Evolutionary conservation across 192 early-diverging fungal species (phyloP).

Genomic region (Pecoramyces ruminantium): DNA sequence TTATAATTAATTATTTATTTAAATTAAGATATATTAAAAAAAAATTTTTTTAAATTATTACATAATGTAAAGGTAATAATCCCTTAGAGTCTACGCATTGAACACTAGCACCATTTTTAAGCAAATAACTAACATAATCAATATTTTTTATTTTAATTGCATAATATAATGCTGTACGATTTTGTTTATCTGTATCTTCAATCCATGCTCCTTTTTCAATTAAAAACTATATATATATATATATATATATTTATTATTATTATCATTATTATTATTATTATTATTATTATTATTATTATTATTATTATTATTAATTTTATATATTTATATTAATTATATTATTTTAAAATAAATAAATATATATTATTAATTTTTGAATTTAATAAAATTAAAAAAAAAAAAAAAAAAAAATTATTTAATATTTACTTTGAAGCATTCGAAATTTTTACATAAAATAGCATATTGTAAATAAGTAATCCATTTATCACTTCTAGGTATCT

Average conservation of each 20-base stretch:
- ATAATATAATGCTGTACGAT: neutral
- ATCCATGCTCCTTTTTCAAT: neutral
- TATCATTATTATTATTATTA: neutral
- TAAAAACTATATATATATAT: neutral
- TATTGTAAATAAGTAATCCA: neutral
- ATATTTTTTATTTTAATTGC: neutral
- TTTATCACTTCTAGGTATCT: neutral
- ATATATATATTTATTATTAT: neutral
- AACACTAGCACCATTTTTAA: neutral
- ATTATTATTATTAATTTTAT: too few relatives aligned
- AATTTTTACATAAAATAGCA: neutral
- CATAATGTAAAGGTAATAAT: neutral
- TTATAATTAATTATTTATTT: too few relatives aligned
- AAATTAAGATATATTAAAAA: too few relatives aligned
- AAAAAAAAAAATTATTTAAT: too few relatives aligned
- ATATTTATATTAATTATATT: too few relatives aligned
- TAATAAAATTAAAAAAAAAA: too few relatives aligned
- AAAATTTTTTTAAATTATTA: too few relatives aligned
- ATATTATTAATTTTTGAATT: too few relatives aligned
- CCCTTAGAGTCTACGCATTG: neutral
- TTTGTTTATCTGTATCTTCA: neutral
- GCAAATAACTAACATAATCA: neutral
- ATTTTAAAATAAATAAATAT: too few relatives aligned
- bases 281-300: too few relatives aligned
- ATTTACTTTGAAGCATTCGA: neutral